These are phyloP conservation scores for Penicillium sp. DNA, from an alignment of 2,329 filamentous ascomycete species.

Conservation along the genomic window DNA sequence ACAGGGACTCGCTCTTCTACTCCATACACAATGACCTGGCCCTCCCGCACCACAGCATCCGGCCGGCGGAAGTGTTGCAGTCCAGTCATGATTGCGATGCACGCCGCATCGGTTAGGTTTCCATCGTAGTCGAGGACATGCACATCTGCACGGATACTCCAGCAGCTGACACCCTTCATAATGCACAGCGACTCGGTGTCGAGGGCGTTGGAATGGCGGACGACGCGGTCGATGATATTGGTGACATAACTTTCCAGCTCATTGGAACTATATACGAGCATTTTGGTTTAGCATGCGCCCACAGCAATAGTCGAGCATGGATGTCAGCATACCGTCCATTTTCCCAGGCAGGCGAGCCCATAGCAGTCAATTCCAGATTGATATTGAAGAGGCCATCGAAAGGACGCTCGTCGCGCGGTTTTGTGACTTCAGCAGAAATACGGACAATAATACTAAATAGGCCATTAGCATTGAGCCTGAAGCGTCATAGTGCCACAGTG, in stretches of 20 bases:
- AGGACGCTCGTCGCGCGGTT: constrained; percentile 80
- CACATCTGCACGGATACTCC: constrained; percentile 84
- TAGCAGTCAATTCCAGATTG: constrained; percentile 82
- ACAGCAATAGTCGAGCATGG: neutral
- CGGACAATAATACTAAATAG: constrained; percentile 69
- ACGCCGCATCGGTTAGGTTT: constrained; percentile 80
- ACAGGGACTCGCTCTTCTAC: constrained; percentile 84
- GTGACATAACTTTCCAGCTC: constrained; percentile 83
- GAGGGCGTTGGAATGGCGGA: constrained; percentile 85
- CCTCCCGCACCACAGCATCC: constrained; percentile 82
- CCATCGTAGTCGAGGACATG: constrained; percentile 91
- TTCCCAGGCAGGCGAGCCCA: constrained; percentile 88
- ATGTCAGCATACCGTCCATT: constrained; percentile 66
- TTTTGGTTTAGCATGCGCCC: constrained; percentile 2
- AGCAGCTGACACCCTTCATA: constrained; percentile 84
- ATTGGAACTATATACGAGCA: constrained; percentile 51
- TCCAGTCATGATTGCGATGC: constrained; percentile 81
- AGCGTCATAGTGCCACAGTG: too few species aligned
- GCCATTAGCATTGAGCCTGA: constrained; percentile 13
- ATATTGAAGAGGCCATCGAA: constrained; percentile 97
- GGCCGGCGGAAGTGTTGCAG: constrained; percentile 88
- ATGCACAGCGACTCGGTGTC: constrained; percentile 96
- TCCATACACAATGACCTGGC: constrained; percentile 79
- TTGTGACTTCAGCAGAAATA: constrained; percentile 82
- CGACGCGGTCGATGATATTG: constrained; percentile 86